Evolutionary conservation across 306 rosid species (phyloP).

Genomic region (Delonix regia): DNA sequence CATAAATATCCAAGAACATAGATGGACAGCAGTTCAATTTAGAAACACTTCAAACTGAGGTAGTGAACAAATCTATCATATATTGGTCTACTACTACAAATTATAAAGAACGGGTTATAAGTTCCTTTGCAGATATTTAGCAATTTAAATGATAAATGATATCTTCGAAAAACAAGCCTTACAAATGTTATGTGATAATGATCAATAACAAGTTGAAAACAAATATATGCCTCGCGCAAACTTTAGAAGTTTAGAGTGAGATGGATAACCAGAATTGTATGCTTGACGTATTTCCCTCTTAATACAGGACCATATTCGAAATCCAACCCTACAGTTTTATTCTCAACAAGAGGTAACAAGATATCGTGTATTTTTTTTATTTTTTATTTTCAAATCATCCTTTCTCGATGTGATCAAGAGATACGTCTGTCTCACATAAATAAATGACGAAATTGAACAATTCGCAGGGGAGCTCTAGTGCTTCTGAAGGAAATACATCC

Average conservation of each 20-base stretch:
- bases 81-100: neutral
- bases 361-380: no score
- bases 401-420: conserved; percentile 6
- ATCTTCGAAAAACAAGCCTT: neutral
- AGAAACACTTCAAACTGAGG: conserved; percentile 9
- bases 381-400: no score
- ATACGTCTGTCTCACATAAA: neutral
- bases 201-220: neutral
- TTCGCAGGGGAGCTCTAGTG: neutral
- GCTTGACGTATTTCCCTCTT: neutral
- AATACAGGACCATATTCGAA: neutral
- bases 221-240: neutral
- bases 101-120: neutral
- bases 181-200: neutral
- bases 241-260: neutral
- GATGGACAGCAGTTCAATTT: neutral
- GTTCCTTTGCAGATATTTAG: neutral
- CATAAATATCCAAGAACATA: conserved; percentile 6
- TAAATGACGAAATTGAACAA: neutral
- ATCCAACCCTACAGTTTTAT: neutral
- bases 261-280: neutral
- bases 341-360: neutral
- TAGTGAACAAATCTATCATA: neutral
- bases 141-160: neutral
- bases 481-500: neutral